Conservation (phyloP, 768 basidiomycete species). For the Mycena galericulata region DNA sequence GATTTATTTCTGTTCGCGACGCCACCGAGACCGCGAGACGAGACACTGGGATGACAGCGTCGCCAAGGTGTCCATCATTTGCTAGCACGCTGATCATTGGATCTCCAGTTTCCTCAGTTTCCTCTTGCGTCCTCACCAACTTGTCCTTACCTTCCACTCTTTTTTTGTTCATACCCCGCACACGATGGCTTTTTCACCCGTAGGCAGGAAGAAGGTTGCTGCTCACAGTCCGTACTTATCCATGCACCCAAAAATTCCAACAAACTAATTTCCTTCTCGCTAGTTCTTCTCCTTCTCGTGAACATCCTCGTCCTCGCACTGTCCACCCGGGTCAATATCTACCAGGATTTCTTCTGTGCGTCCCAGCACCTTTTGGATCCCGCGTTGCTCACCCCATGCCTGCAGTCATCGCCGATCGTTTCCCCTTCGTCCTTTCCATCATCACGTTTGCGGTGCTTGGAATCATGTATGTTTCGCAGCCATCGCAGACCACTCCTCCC, state of each 20-base stretch:
- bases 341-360: slow-evolving; percentile 73
- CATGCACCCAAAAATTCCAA: background rate
- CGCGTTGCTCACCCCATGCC: slow-evolving; percentile 18
- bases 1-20: too few species aligned
- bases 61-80: slow-evolving; percentile 8
- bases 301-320: slow-evolving; percentile 65
- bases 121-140: slow-evolving; percentile 10
- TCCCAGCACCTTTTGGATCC: slow-evolving; percentile 12
- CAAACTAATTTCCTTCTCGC: background rate
- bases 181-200: slow-evolving; percentile 34
- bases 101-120: background rate
- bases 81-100: too few species aligned
- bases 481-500: background rate
- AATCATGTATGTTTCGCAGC: slow-evolving; percentile 51
- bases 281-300: slow-evolving; percentile 58
- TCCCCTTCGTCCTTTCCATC: slow-evolving; percentile 71
- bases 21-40: too few species aligned
- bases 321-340: slow-evolving; percentile 64
- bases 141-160: slow-evolving; percentile 30
- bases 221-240: slow-evolving; percentile 26
- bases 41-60: background rate
- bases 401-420: slow-evolving; percentile 71
- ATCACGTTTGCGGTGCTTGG: slow-evolving; percentile 58
- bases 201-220: slow-evolving; percentile 36
- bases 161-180: slow-evolving; percentile 21